Conservation (phyloP, 192 early-diverging fungal species). For the Coemansia sp. region DNA sequence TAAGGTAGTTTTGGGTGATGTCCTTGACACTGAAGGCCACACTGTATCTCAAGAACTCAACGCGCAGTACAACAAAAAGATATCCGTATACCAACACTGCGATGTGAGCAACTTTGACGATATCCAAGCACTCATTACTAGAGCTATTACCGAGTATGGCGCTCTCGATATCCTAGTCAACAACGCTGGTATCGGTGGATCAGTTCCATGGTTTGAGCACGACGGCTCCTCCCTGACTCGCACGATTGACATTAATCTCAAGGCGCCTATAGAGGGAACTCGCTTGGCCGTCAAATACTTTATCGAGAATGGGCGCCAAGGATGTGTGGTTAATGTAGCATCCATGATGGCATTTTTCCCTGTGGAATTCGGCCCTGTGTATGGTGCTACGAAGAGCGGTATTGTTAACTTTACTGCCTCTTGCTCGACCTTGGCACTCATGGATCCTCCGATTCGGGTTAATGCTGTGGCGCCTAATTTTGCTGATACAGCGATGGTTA, state of each 20-base stretch:
- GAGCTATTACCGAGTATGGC: conserved; percentile 59
- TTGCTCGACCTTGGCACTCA: conserved; percentile 47
- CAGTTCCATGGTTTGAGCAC: conserved; percentile 44
- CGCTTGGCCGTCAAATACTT: conserved; percentile 67
- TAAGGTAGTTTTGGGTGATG: conserved; percentile 65
- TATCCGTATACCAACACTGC: conserved; percentile 54
- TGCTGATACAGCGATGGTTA: conserved; percentile 57
- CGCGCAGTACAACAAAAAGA: conserved; percentile 7
- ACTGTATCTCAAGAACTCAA: conserved; percentile 47
- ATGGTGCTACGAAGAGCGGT: conserved; percentile 76
- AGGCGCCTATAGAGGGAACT: conserved; percentile 74
- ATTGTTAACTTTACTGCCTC: conserved; percentile 64
- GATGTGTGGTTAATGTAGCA: conserved; percentile 75
- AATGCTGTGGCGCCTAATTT: conserved; percentile 67
- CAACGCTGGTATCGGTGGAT: conserved; percentile 63
- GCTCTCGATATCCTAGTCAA: conserved; percentile 62
- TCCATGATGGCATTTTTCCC: conserved; percentile 70
- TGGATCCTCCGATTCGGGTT: conserved; percentile 57
- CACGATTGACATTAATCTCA: conserved; percentile 71
- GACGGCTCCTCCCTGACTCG: conserved; percentile 56
- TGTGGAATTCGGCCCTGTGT: conserved; percentile 63
- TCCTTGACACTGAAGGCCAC: conserved; percentile 52
- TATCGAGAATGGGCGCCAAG: conserved; percentile 49
- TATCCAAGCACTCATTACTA: conserved; percentile 36
- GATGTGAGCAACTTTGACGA: conserved; percentile 54